Conservation (phyloP, 1,284 basidiomycete genomes). For the Leccinum discolor region DNA sequence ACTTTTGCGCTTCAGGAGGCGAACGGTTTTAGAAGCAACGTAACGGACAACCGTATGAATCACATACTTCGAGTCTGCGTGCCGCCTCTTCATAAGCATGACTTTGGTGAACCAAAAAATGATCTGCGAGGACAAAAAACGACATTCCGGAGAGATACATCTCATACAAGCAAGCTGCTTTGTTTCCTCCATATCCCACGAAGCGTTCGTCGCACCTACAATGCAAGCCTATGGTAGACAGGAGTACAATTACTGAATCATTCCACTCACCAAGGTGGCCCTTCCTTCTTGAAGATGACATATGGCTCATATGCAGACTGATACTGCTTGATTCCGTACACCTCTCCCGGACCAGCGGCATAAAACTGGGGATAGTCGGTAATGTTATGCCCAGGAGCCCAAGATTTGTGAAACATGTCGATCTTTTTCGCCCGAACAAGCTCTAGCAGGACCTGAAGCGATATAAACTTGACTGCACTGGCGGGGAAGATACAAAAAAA, state of each 20-base stretch:
- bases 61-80: constrained; percentile 61
- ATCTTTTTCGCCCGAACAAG: constrained; percentile 57
- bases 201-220: constrained; percentile 86
- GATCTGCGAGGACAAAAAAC: constrained; percentile 81
- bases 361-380: constrained; percentile 78
- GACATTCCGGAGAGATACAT: constrained; percentile 69
- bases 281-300: constrained; percentile 76
- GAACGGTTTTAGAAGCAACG: not conserved
- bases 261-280: constrained; percentile 62
- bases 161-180: constrained; percentile 67
- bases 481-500: constrained; percentile 20
- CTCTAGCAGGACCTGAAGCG: constrained; percentile 50
- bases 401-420: constrained; percentile 75
- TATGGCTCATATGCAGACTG: constrained; percentile 86
- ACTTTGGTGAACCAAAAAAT: constrained; percentile 85
- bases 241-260: not conserved
- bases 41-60: not conserved
- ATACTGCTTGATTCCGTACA: constrained; percentile 75
- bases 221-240: not conserved
- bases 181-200: constrained; percentile 80
- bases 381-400: constrained; percentile 78
- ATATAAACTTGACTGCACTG: not conserved
- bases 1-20: constrained; percentile 55
- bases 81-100: constrained; percentile 79
- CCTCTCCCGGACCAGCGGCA: constrained; percentile 56